Conservation (phyloP, 805 yeast species). For the Blastobotrys chiropterorum region DNA sequence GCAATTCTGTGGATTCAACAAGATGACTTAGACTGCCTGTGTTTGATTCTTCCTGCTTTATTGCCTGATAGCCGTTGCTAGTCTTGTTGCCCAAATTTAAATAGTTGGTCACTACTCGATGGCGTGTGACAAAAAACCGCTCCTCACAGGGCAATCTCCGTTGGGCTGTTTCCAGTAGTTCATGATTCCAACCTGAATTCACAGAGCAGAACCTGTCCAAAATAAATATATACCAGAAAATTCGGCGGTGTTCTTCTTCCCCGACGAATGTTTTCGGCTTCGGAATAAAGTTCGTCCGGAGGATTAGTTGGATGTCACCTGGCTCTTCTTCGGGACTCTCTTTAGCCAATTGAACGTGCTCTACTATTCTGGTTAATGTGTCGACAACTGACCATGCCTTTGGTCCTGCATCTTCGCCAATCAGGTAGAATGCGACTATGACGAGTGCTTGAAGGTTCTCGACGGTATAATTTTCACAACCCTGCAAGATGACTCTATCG, state of each 20-base stretch:
- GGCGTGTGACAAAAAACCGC: not conserved
- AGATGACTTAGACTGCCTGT: slow-evolving; percentile 8
- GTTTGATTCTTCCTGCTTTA: not conserved
- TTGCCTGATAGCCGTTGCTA: not conserved
- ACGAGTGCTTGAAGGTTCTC: slow-evolving; percentile 3
- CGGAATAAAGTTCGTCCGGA: no score
- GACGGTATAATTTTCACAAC: not conserved
- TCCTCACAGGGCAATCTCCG: slow-evolving; percentile 1
- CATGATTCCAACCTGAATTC: slow-evolving; percentile 1
- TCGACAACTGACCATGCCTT: slow-evolving; percentile 1
- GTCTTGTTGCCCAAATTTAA: not conserved
- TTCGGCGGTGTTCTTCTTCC: slow-evolving; percentile 1
- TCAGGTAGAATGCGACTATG: slow-evolving; percentile 2
- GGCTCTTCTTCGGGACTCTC: not conserved
- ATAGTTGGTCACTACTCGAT: not conserved
- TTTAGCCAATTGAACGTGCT: slow-evolving; percentile 1
- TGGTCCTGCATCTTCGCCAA: slow-evolving; percentile 2
- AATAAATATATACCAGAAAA: slow-evolving; percentile 3
- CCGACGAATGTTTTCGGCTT: not conserved
- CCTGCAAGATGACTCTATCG: not conserved
- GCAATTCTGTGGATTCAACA: slow-evolving; percentile 10
- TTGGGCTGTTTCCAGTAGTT: not conserved
- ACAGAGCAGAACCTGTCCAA: slow-evolving; percentile 5
- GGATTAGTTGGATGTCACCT: no score
- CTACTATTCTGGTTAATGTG: slow-evolving; percentile 1